phyloP scores from a whole-genome alignment of 495 filamentous ascomycete species.

The Aspergillus affinis region DNA sequence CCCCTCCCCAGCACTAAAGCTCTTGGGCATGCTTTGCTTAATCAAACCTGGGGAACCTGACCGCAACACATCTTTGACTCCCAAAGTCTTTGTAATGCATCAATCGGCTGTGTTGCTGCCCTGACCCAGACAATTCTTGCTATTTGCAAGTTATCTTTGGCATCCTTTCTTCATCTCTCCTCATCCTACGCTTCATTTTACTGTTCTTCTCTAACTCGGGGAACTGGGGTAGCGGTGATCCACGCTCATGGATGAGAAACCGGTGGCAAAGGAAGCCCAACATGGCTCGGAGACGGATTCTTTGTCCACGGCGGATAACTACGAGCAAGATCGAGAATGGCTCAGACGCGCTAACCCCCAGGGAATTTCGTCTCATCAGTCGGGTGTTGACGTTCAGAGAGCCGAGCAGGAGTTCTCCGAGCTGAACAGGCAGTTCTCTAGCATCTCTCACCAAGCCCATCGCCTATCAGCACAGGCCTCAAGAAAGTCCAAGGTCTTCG shows the following conservation, averaged over 20 bases:
- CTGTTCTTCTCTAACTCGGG: neutral
- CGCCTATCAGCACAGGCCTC: constrained; percentile 42
- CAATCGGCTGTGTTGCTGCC: neutral
- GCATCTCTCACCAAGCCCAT: constrained; percentile 56
- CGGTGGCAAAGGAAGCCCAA: constrained; percentile 15
- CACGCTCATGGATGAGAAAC: constrained; percentile 20
- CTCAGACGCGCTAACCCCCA: constrained; percentile 35
- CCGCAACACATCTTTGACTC: neutral
- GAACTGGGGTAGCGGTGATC: neutral
- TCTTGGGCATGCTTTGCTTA: neutral
- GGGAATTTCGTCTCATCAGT: constrained; percentile 43
- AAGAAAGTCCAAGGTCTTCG: constrained; percentile 38
- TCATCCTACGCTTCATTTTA: neutral
- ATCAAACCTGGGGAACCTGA: neutral
- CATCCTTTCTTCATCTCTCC: neutral
- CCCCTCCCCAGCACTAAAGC: neutral
- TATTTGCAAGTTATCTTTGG: neutral
- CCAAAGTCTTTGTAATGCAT: neutral
- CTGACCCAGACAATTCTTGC: neutral
- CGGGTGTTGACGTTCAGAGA: constrained; percentile 65
- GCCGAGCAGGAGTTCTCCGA: constrained; percentile 78
- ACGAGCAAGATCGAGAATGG: constrained; percentile 35
- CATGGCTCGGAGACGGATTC: constrained; percentile 29
- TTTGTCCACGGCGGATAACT: constrained; percentile 16
- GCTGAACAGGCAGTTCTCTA: constrained; percentile 69